phyloP scores from a whole-genome alignment of 2,329 filamentous ascomycete species.

The Fusarium citri region DNA sequence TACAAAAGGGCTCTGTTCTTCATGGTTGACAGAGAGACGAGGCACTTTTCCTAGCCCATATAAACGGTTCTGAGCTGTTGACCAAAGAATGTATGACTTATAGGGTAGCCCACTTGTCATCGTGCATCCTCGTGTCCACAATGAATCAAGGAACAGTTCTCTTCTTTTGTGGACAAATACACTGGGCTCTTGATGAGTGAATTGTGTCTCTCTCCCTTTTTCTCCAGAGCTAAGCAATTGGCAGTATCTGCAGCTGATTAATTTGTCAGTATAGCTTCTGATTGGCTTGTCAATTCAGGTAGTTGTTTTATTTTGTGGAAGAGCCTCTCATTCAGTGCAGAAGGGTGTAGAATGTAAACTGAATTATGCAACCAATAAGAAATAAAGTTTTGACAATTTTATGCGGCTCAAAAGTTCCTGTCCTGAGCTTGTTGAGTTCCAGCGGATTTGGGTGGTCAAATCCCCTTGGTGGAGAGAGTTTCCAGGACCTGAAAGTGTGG shows the following conservation, averaged over 20 bases:
- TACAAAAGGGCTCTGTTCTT: not conserved
- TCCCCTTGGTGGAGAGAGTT: conserved; percentile 2
- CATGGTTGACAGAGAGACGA: not conserved
- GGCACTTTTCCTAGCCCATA: not conserved
- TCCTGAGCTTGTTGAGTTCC: not conserved
- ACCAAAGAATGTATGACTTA: not conserved
- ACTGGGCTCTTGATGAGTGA: not conserved
- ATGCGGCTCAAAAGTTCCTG: not conserved
- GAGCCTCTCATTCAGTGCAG: not conserved
- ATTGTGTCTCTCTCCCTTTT: not conserved
- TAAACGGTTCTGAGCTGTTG: too few species aligned
- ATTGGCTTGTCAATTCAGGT: not conserved
- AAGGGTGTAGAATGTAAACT: too few species aligned
- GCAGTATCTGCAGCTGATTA: not conserved
- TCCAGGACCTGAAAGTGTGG: conserved; percentile 1
- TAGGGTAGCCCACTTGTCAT: not conserved
- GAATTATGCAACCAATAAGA: not conserved
- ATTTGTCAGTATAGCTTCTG: not conserved
- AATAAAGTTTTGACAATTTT: not conserved
- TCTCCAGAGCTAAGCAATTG: not conserved
- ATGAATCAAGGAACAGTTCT: not conserved
- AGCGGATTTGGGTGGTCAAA: conserved; percentile 10
- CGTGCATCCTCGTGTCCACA: not conserved
- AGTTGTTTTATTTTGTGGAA: not conserved
- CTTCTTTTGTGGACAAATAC: not conserved